Percentiles rank a stretch among this genome's conserved stretches.
Evolutionary conservation across 2,329 filamentous ascomycete genomes (phyloP).

Genomic region (Cytospora leucostoma): DNA sequence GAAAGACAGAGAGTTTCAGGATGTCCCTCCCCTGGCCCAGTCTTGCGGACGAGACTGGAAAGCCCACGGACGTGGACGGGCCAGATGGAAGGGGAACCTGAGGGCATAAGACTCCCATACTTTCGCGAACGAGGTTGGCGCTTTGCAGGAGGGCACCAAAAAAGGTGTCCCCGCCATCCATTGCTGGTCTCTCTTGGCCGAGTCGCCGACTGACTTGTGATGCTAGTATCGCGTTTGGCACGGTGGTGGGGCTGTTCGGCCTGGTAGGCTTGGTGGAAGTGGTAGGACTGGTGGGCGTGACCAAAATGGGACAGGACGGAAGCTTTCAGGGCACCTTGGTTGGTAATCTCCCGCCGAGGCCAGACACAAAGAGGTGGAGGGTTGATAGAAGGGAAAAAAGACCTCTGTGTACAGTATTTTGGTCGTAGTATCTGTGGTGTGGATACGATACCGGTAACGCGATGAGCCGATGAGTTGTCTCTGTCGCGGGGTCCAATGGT

Average conservation of each 20-base stretch:
- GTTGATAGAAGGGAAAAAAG: not conserved
- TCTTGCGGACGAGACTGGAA: not conserved
- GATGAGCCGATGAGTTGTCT: not conserved
- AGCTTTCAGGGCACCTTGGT: not conserved
- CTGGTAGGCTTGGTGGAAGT: not conserved
- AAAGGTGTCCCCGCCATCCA: slow-evolving; percentile 22
- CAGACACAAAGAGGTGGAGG: not conserved
- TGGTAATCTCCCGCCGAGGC: not conserved
- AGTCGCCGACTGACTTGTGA: not conserved
- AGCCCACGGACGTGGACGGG: not conserved
- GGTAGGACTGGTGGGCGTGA: not conserved
- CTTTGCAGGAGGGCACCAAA: slow-evolving; percentile 24
- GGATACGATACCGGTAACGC: not conserved
- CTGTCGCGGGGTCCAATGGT: not conserved
- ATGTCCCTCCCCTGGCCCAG: not conserved
- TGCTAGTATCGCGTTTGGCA: not conserved
- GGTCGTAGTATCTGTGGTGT: not conserved
- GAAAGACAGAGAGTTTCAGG: not conserved
- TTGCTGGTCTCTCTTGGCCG: slow-evolving; percentile 1
- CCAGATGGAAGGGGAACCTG: not conserved
- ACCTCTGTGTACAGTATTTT: not conserved
- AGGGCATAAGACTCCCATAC: slow-evolving; percentile 1
- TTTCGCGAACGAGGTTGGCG: slow-evolving; percentile 22
- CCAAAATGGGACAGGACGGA: not conserved
- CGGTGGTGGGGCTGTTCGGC: not conserved